These are phyloP conservation scores for Scedosporium minutisporum DNA, from an alignment of 2,329 filamentous ascomycete species.

Conservation along the genomic window DNA sequence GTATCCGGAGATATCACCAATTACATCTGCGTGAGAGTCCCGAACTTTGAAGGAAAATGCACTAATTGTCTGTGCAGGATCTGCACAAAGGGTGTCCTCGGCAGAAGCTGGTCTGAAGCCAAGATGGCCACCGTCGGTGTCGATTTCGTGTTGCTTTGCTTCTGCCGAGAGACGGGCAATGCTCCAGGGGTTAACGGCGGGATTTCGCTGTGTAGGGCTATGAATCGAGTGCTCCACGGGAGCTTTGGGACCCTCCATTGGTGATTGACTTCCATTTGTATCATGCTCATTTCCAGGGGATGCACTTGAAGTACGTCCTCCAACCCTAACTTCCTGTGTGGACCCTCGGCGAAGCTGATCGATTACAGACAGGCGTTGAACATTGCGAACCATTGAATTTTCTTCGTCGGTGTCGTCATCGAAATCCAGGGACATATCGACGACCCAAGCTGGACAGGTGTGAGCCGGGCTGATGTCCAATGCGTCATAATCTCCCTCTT, in stretches of 20 bases:
- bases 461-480: background rate
- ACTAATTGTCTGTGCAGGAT: background rate
- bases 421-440: background rate
- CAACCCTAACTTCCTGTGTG: background rate
- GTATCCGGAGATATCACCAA: background rate
- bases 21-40: too few relatives aligned
- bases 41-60: too few relatives aligned
- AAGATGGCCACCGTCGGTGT: background rate
- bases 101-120: background rate
- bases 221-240: background rate
- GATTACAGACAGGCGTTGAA: background rate
- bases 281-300: background rate
- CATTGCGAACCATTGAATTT: background rate
- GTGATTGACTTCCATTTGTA: background rate
- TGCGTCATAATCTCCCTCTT: background rate
- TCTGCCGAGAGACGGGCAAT: background rate
- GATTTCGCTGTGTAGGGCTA: background rate
- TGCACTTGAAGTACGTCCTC: background rate
- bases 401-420: background rate
- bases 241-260: background rate
- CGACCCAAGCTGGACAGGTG: background rate
- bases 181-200: background rate
- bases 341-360: background rate
- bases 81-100: background rate
- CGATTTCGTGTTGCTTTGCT: background rate